These are phyloP conservation scores for Ophiostoma australiae DNA, from an alignment of 2,329 filamentous ascomycete species.

Conservation along the genomic window DNA sequence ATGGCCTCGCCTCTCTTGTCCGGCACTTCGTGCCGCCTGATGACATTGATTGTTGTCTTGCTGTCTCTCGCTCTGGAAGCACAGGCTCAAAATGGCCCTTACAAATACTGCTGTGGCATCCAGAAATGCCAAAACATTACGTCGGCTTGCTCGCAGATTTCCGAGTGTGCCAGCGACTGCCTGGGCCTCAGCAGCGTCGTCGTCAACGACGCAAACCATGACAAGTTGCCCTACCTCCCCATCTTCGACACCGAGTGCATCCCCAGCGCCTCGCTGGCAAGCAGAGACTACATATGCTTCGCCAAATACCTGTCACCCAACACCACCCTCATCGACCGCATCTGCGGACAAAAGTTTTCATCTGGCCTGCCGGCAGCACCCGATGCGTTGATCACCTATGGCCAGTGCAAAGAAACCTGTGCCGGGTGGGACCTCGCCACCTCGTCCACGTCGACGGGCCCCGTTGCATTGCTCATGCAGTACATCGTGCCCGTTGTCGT, in stretches of 20 bases:
- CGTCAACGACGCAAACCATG: neutral
- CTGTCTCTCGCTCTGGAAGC: slow-evolving; percentile 6
- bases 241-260: slow-evolving; percentile 5
- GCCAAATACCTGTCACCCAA: slow-evolving; percentile 15
- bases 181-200: neutral
- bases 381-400: slow-evolving; percentile 3
- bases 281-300: slow-evolving; percentile 15
- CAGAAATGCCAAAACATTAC: slow-evolving; percentile 19
- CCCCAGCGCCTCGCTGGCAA: neutral
- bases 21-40: neutral
- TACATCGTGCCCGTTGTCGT: slow-evolving; percentile 20
- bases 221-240: neutral
- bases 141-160: slow-evolving; percentile 4
- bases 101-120: slow-evolving; percentile 20
- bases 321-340: slow-evolving; percentile 15
- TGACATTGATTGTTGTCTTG: neutral
- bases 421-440: slow-evolving; percentile 15
- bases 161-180: slow-evolving; percentile 9
- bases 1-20: neutral
- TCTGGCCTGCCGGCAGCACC: slow-evolving; percentile 7
- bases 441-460: slow-evolving; percentile 13
- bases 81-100: slow-evolving; percentile 11
- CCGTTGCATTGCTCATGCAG: slow-evolving; percentile 17
- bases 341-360: slow-evolving; percentile 16
- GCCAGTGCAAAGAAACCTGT: slow-evolving; percentile 14